Evolutionary conservation across 345 rosid genomes (phyloP).

Genomic region (Ricinus communis): DNA sequence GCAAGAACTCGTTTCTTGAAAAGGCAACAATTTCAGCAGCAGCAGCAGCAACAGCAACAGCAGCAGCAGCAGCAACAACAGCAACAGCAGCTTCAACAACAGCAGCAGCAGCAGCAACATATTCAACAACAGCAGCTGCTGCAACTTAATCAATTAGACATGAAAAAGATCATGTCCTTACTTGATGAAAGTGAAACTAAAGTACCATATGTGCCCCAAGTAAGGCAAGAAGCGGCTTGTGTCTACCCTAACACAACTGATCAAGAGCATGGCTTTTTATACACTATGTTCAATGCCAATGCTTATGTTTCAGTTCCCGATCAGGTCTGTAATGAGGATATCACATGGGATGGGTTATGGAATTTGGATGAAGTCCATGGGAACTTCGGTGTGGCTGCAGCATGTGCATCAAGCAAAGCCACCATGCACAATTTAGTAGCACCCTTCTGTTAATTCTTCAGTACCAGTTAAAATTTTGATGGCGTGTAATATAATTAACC

Average conservation of each 20-base stretch:
- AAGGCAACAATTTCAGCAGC: slow-evolving; percentile 74
- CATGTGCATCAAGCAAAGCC: slow-evolving; percentile 42
- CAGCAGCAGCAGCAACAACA: slow-evolving; percentile 61
- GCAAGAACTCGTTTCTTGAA: slow-evolving; percentile 54
- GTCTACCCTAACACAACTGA: slow-evolving; percentile 18
- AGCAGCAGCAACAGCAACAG: slow-evolving; percentile 43
- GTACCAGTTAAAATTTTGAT: background rate
- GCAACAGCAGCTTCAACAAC: slow-evolving; percentile 22
- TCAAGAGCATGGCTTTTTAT: slow-evolving; percentile 26
- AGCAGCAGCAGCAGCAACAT: slow-evolving; percentile 18
- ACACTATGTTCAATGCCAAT: slow-evolving; percentile 25
- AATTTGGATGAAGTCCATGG: slow-evolving; percentile 63
- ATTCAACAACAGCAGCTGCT: slow-evolving; percentile 44
- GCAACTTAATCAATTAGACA: slow-evolving; percentile 56
- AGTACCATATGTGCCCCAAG: slow-evolving; percentile 44
- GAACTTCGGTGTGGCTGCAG: slow-evolving; percentile 29
- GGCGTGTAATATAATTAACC: background rate
- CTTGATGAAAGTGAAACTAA: slow-evolving; percentile 49
- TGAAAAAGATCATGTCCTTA: slow-evolving; percentile 54
- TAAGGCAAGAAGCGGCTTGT: slow-evolving; percentile 36
- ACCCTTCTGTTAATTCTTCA: slow-evolving; percentile 43
- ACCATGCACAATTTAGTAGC: slow-evolving; percentile 40
- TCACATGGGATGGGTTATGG: slow-evolving; percentile 79
- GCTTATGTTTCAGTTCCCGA: slow-evolving; percentile 23
- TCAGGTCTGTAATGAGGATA: slow-evolving; percentile 32